Evolutionary conservation across 768 basidiomycete species (phyloP), one percentile per base, ranked within the genome.

Genomic region (Tulasnella sp.): DNA sequence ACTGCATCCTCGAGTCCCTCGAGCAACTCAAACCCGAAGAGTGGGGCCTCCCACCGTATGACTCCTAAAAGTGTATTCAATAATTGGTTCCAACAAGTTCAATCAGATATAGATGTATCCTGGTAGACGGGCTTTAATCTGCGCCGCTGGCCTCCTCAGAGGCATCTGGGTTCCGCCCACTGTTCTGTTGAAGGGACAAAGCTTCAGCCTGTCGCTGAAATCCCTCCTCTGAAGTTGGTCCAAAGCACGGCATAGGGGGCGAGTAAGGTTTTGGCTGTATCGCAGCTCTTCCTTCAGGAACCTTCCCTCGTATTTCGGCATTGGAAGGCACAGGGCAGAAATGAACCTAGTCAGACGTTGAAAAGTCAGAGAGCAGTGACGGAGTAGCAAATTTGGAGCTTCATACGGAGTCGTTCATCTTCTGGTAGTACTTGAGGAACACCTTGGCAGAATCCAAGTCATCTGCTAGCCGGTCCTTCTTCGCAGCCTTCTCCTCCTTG

Each of bases 321-420:
- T 89, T 86, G 1, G 86, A 80, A 0, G 94, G 92, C 17, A 98
- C 85, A 0, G 92, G 87, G 75, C 94, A 89, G 78, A 96, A 98
- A 40, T 90, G 87, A n/a, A 98, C 78, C 95, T 98, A 73, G 8
- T n/a, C 69, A 62, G 32, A 69, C 29, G 59, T 34, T 9, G 47
- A n/a, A n/a, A 41, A 29, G 11, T 0, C 19, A 17, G 72, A 26
- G n/a, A 62, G 41, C 26, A 22, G 12, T 14, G 4, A 17, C 6
- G 62, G 29, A 37, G n/a, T 66, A 44, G 9, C 5, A 29, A 14
- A 29, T 8, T 3, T 29, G 9, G 22, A 3, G 26, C n/a, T n/a
- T 83, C 89, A 72, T 75, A 95, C 96, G 71, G 94, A 89, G 77
- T 98, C 91, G 76, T 98, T 99, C 76, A 90, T 83, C 78, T 89